A percentile compares a stretch with the other conserved stretches of the same genome.
Conservation (phyloP, 768 basidiomycete genomes). For the Pulveroboletus ravenelii region DNA sequence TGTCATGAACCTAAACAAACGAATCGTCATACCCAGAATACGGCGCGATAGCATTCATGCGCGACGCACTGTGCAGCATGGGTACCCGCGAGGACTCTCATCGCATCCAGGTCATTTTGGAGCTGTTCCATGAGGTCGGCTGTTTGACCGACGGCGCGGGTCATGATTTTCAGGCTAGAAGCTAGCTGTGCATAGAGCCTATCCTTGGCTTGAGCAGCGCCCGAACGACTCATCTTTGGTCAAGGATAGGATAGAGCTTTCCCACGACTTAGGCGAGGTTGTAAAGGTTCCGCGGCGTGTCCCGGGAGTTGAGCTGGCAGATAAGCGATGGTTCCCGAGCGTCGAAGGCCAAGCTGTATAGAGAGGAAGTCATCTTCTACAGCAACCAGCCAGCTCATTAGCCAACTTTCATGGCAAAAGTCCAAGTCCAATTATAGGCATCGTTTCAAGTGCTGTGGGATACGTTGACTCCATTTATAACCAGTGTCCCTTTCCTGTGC, state of each 20-base stretch:
- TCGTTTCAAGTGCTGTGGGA: conserved; percentile 4
- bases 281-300: not conserved
- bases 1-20: conserved; percentile 44
- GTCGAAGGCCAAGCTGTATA: not conserved
- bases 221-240: conserved; percentile 26
- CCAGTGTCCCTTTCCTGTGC: conserved; percentile 6
- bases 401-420: too few relatives aligned
- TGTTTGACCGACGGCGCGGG: conserved; percentile 63
- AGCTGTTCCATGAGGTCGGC: conserved; percentile 75
- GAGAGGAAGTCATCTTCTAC: too few relatives aligned
- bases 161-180: conserved; percentile 61
- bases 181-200: conserved; percentile 76
- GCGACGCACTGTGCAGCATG: conserved; percentile 76
- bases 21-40: not conserved
- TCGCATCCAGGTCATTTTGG: conserved; percentile 70
- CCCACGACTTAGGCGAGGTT: conserved; percentile 9
- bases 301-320: not conserved
- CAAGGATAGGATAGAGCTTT: not conserved
- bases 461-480: not conserved
- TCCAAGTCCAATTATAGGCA: conserved; percentile 15
- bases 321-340: conserved; percentile 6
- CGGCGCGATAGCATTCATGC: not conserved
- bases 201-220: conserved; percentile 75
- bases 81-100: conserved; percentile 72
- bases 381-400: too few relatives aligned